Base-by-base conservation (phyloP, 331 rosid genomes). In the Rosa hybrid region DNA sequence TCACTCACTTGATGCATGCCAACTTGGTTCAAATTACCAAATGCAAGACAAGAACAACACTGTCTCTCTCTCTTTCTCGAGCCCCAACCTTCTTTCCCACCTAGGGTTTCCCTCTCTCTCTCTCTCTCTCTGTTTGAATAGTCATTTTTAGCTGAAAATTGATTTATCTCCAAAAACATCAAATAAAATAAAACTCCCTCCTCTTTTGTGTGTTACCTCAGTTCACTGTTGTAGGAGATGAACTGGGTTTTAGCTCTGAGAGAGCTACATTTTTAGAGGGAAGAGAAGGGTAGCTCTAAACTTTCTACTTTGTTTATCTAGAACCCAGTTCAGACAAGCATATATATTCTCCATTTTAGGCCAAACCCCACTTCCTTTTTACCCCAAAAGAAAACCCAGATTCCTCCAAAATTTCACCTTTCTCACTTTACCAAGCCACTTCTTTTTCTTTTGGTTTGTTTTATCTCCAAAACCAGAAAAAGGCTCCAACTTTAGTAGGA, bases 11-110 rank as follows among this genome's bases (percentile, higher is more conserved):
- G 67, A 75, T 77, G 82, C 81, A 85, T 83, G 12, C 44, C 77
- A 38, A 63, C 78, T 77, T 38, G 84, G 81, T 71, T 69, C 86
- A 77, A 9, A 78, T 60, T 74, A 77, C 83, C 90, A 87, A 83
- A 79, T 86, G 82, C 85, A 64, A 76, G 84, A 82, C 54, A 76
- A 45, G 16, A 76, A 75, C 78, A 41, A 38, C 67, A 6, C 77
- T 83, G 16, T 41, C 39, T 81, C 34, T 30, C 89, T 89, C 81
- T 85, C 92, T 89, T 89, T 88, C 99, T 96, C 98, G 97, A 91
- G 99, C 99, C 99, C 98, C 94, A 77, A 90, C 94, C 87, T 83
- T 79, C 90, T 77, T 71, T 48, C 77, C 72, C 68, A n/a, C 82
- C 90, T 77, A 68, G 72, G 79, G 72, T 53, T 23, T 45, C 63